phyloP scores from a whole-genome alignment of 495 filamentous ascomycete species.

The Xylaria castorea region DNA sequence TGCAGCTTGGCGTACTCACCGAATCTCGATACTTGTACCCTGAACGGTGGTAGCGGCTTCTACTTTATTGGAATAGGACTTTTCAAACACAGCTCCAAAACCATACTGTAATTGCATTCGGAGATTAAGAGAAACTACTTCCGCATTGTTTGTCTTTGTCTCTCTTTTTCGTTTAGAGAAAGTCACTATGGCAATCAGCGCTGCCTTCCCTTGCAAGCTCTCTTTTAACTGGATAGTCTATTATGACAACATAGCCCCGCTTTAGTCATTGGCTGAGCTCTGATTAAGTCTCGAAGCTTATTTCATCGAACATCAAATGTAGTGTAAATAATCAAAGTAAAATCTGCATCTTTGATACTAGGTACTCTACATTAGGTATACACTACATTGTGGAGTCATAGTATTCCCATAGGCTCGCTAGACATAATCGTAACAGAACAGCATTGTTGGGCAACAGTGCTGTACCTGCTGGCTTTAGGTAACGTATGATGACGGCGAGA shows the following conservation, averaged over 20 bases:
- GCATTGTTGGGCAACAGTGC: background rate
- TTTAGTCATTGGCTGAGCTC: background rate
- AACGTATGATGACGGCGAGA: constrained; percentile 16
- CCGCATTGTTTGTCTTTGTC: background rate
- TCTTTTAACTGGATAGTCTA: background rate
- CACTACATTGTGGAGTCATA: background rate
- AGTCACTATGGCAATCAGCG: background rate
- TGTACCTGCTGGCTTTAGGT: background rate
- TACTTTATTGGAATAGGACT: background rate
- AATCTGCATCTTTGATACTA: background rate
- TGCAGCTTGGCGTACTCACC: background rate
- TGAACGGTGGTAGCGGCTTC: background rate
- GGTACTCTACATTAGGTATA: too few species aligned
- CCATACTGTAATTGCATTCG: background rate
- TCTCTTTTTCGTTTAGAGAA: background rate
- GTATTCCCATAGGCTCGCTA: background rate
- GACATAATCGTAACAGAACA: background rate
- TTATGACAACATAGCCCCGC: constrained; percentile 7
- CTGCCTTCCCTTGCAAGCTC: background rate
- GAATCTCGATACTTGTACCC: background rate
- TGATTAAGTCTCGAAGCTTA: background rate
- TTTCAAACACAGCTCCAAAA: background rate
- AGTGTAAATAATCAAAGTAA: background rate
- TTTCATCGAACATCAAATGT: background rate
- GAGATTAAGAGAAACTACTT: background rate